Evolutionary conservation across 257 asterid genomes (phyloP), one percentile per base, ranked within the genome.

Genomic region (Jacaranda copaia): DNA sequence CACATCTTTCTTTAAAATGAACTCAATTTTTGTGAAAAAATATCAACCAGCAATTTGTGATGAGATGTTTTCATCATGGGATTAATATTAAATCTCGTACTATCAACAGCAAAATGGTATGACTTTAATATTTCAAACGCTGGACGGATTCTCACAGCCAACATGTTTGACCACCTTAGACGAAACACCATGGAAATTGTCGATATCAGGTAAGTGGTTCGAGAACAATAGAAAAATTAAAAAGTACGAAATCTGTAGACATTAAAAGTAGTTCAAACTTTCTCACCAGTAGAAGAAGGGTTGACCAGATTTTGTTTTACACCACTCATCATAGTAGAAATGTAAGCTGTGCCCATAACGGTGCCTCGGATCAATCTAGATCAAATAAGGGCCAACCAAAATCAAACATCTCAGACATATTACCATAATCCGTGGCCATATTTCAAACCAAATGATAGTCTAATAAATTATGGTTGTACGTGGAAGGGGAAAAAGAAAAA

Each of bases 281-380:
- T 75, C 80, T 87, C 79, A 95, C 98, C 98, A 95, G 89, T 83
- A 91, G 86, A 95, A 95, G 80, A 95, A 95, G 59, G 97, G 98
- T 76, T 94, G 99, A 38, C 96, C 97, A 65, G 97, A 89, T 58
- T 85, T 88, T 72, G 90, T 63, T 81, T 85, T 75, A 81, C 97
- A 87, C 99, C 99, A 93, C 77, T 90, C 97, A 4, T 91, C 90
- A 39, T 88, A 95, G 73, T 95, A 95, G 5, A 77, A 35, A 81
- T 95, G 97, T 53, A 95, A 83, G 85, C 88, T 90, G 81, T 91
- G 98, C 51, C 99, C 99, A 80, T 93, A 91, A 4, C 99, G 98
- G 74, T 95, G 99, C 83, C 98, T 87, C 11, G 97, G 98, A 68
- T 95, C 99, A 82, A 95, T 86, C 99, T 95, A 77, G 39, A 83